phyloP scores from a whole-genome alignment of 2,329 filamentous ascomycete genomes.

The Scedosporium aurantiacum region DNA sequence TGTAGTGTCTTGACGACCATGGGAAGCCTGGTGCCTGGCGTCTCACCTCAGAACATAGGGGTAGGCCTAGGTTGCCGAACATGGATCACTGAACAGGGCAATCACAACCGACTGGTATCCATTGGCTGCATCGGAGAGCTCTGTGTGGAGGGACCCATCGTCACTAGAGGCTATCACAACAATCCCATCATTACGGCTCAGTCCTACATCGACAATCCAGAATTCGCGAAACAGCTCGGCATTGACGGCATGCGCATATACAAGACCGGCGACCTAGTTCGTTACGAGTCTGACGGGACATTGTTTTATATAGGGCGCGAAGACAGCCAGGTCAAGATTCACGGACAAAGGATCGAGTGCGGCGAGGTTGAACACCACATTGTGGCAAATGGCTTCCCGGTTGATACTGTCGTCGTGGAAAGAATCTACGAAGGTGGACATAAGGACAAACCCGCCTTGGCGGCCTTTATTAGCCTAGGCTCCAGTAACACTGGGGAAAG shows the following conservation, averaged over 20 bases:
- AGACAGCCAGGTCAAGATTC: conserved; percentile 45
- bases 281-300: conserved; percentile 25
- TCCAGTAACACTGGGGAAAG: too few relatives aligned
- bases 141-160: conserved; percentile 28
- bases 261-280: conserved; percentile 33
- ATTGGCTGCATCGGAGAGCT: conserved; percentile 13
- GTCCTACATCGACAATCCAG: conserved; percentile 3
- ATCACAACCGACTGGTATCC: conserved; percentile 8
- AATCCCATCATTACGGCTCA: conserved; percentile 18
- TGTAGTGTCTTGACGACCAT: conserved; percentile 41
- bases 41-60: conserved; percentile 7
- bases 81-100: conserved; percentile 6
- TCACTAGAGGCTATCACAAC: conserved; percentile 38
- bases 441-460: too few relatives aligned
- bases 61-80: not conserved
- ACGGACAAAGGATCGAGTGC: conserved; percentile 42
- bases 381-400: too few relatives aligned
- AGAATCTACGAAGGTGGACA: too few relatives aligned
- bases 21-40: conserved; percentile 26
- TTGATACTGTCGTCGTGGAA: conserved; percentile 28
- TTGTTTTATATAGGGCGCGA: conserved; percentile 36
- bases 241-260: conserved; percentile 19
- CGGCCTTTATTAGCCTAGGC: too few relatives aligned
- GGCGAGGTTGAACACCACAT: conserved; percentile 11
- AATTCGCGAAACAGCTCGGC: too few relatives aligned